These are phyloP conservation scores for Fraxinus cuspidata DNA, from an alignment of 257 asterid species.

Conservation along the genomic window DNA sequence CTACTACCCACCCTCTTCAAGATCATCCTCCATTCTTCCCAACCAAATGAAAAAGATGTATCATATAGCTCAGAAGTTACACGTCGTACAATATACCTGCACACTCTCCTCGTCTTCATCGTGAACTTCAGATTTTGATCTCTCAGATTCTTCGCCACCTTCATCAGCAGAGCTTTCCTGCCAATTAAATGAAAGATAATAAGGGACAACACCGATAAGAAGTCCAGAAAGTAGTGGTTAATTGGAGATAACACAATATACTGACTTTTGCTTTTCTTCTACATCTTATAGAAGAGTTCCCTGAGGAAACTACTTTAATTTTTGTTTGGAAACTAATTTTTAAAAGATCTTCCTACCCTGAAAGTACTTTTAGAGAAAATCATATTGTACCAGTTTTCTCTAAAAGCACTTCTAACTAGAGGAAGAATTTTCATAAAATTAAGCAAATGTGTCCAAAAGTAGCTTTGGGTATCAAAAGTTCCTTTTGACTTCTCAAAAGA, in stretches of 20 bases:
- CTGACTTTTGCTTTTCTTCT: too few relatives aligned
- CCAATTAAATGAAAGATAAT: constrained; percentile 22
- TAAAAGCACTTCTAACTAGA: too few relatives aligned
- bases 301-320: too few relatives aligned
- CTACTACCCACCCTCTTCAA: not conserved
- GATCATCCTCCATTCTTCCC: not conserved
- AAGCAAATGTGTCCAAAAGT: too few relatives aligned
- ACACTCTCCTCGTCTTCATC: constrained; percentile 60
- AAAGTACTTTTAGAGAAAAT: too few relatives aligned
- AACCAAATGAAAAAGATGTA: not conserved
- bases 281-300: too few relatives aligned
- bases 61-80: not conserved
- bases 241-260: not conserved
- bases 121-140: constrained; percentile 69
- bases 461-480: too few relatives aligned
- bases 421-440: too few relatives aligned
- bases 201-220: not conserved
- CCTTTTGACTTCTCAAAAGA: too few relatives aligned
- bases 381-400: too few relatives aligned
- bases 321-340: too few relatives aligned
- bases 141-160: constrained; percentile 78
- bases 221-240: not conserved
- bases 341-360: too few relatives aligned
- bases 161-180: constrained; percentile 91
- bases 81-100: constrained; percentile 40